Percentiles rank a stretch among this genome's conserved stretches.
Evolutionary conservation across 139 green algal genomes (phyloP).

Genomic region (Tetradesmus obliquus): DNA sequence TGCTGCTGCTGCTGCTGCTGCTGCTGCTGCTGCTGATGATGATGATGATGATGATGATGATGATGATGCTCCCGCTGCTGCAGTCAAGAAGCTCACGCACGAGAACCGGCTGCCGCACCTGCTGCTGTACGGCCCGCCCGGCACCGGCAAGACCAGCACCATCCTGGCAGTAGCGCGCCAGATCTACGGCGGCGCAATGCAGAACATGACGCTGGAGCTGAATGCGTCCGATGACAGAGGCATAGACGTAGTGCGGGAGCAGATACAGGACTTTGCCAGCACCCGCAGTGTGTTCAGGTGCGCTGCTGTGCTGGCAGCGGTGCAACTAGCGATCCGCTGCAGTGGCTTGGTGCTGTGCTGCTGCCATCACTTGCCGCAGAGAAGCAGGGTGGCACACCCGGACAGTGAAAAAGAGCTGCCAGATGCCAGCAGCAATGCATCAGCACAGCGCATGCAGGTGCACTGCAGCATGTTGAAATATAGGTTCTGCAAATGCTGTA

Average conservation of each 20-base stretch:
- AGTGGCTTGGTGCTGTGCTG: background rate
- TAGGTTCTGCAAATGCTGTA: too few species aligned
- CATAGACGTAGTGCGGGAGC: conserved; percentile 91
- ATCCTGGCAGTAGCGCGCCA: conserved; percentile 94
- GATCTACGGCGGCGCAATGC: conserved; percentile 87
- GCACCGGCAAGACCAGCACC: conserved; percentile 98
- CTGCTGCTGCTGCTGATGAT: background rate
- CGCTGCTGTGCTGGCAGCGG: background rate
- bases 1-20: background rate
- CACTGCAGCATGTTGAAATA: too few species aligned
- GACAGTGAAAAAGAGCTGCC: background rate
- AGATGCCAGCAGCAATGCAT: background rate
- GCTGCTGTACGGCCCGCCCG: conserved; percentile 97
- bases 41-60: background rate
- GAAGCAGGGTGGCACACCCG: background rate
- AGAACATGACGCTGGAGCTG: conserved; percentile 96
- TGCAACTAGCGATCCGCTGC: background rate
- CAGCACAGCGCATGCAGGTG: background rate
- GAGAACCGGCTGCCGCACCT: conserved; percentile 95
- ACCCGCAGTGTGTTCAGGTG: conserved; percentile 93
- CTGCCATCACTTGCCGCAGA: background rate
- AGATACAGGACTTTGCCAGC: conserved; percentile 98
- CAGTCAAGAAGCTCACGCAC: conserved; percentile 84
- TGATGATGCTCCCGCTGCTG: background rate
- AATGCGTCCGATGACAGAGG: conserved; percentile 97